Conservation (phyloP, 148 eudicot species). For the Cornus suecica region DNA sequence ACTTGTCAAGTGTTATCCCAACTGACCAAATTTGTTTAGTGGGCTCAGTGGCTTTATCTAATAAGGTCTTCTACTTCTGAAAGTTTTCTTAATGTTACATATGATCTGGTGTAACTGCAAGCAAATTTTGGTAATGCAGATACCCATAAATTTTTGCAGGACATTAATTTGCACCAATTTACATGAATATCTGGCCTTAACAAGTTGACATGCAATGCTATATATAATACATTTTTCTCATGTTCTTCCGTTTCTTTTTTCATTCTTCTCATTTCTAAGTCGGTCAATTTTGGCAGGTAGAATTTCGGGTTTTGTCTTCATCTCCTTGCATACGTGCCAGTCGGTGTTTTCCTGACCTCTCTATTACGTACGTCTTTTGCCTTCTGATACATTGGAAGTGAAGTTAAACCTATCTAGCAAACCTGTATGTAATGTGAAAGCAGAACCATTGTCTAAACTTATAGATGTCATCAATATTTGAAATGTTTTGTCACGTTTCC, state of each 20-base stretch:
- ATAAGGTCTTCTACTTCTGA: neutral
- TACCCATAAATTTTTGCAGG: neutral
- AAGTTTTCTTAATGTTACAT: neutral
- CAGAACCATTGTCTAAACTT: neutral
- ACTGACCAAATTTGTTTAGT: neutral
- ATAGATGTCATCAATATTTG: neutral
- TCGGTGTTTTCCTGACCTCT: slow-evolving; percentile 79
- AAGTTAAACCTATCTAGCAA: neutral
- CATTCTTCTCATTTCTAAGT: neutral
- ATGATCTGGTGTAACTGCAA: neutral
- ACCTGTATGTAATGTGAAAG: neutral
- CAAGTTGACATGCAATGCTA: neutral
- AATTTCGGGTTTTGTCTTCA: slow-evolving; percentile 68
- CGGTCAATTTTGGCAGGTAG: slow-evolving; percentile 60
- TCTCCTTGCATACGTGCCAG: slow-evolving; percentile 65
- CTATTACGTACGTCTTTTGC: slow-evolving; percentile 72
- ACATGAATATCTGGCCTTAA: neutral
- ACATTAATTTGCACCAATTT: slow-evolving; percentile 1
- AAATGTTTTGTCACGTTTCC: neutral
- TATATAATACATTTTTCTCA: neutral
- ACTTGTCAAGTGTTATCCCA: neutral
- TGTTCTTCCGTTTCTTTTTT: neutral
- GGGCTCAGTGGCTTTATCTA: neutral
- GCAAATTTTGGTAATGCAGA: neutral
- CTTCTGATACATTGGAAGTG: neutral